Conservation (phyloP, 257 asterid genomes). For the Coffea eugenioides region DNA sequence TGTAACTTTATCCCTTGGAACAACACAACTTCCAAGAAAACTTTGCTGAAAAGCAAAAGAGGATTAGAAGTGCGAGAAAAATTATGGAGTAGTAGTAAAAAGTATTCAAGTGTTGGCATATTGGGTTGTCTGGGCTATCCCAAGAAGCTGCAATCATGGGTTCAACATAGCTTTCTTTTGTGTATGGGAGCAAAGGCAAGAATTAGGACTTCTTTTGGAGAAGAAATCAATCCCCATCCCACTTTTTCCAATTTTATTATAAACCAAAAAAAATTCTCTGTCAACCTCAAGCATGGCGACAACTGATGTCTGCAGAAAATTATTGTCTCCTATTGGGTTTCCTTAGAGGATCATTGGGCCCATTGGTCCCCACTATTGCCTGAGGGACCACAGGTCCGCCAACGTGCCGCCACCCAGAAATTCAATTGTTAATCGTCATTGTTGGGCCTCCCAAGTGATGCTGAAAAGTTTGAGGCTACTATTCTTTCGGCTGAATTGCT, state of each 20-base stretch:
- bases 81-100: conserved; percentile 1
- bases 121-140: conserved; percentile 30
- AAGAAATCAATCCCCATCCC: background rate
- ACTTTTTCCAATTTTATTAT: conserved; percentile 1
- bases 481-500: conserved; percentile 7
- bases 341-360: conserved; percentile 23
- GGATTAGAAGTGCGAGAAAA: background rate
- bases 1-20: conserved; percentile 16
- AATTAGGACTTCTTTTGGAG: conserved; percentile 1
- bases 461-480: conserved; percentile 4
- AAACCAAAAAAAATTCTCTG: conserved; percentile 1
- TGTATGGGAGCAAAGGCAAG: conserved; percentile 19
- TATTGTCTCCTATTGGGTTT: conserved; percentile 34
- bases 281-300: conserved; percentile 32
- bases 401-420: background rate
- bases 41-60: conserved; percentile 29
- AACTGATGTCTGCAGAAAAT: conserved; percentile 19
- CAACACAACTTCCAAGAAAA: conserved; percentile 16
- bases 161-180: conserved; percentile 31
- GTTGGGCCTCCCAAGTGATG: conserved; percentile 19
- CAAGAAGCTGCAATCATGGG: conserved; percentile 33
- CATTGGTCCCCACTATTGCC: conserved; percentile 16
- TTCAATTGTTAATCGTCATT: background rate
- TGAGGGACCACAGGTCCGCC: conserved; percentile 27
- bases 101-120: conserved; percentile 24